These are phyloP conservation scores for Clitopilus hobsonii DNA, from an alignment of 768 basidiomycete species.

Conservation along the genomic window DNA sequence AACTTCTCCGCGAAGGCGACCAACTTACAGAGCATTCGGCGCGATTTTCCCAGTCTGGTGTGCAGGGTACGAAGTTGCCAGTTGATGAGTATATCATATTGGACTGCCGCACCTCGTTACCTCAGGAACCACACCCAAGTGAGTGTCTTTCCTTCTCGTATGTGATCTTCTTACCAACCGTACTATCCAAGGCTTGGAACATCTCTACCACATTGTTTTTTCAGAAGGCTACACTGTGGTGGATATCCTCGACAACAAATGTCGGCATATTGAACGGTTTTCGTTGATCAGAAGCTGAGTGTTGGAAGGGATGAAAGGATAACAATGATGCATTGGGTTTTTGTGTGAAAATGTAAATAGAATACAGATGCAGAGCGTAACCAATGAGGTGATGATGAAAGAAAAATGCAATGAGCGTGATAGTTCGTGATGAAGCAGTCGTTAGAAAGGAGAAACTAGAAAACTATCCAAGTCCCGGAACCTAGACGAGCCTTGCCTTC, in stretches of 20 bases:
- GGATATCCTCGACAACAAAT: constrained; percentile 9
- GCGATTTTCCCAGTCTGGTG: constrained; percentile 8
- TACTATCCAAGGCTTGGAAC: constrained; percentile 3
- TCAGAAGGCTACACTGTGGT: constrained; percentile 4
- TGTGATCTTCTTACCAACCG: not conserved
- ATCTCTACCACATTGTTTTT: constrained; percentile 14
- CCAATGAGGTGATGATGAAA: not conserved
- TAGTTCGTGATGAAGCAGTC: not conserved
- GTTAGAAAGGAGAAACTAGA: not conserved
- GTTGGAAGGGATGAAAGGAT: no score
- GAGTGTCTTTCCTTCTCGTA: not conserved
- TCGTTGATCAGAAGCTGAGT: not conserved
- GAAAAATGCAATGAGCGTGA: not conserved
- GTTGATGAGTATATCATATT: constrained; percentile 13
- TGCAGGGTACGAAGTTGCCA: constrained; percentile 9
- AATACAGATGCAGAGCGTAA: not conserved
- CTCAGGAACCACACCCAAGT: not conserved
- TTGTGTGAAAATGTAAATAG: not conserved
- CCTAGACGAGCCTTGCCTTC: constrained; percentile 17
- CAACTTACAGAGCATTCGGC: constrained; percentile 8
- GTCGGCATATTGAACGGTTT: not conserved
- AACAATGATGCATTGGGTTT: not conserved
- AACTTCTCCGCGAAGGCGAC: constrained; percentile 13
- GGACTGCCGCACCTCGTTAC: constrained; percentile 9
- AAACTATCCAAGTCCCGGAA: not conserved